A percentile compares a stretch with the other conserved stretches of the same genome.
phyloP scores from a whole-genome alignment of 2,329 filamentous ascomycete species.

The Colletotrichum sp. region DNA sequence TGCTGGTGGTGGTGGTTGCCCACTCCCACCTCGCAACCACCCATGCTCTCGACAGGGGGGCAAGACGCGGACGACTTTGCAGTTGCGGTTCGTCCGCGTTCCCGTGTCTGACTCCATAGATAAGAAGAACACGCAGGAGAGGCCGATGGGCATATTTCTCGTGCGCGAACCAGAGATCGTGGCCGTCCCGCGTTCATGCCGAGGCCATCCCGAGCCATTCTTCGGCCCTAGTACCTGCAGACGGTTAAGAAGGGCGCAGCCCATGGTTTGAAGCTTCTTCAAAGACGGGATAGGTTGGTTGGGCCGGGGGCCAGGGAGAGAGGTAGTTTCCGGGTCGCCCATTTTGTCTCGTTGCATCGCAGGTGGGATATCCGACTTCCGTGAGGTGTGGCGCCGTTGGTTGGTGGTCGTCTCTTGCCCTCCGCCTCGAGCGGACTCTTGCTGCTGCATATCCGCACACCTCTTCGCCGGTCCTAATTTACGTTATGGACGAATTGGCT shows the following conservation, averaged over 20 bases:
- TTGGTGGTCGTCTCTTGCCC: neutral
- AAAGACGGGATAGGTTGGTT: neutral
- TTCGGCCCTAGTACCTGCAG: conserved; percentile 4
- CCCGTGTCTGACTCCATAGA: conserved; percentile 9
- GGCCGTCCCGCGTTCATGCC: neutral
- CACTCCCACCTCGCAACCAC: neutral
- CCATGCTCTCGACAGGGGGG: neutral
- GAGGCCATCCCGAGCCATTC: neutral
- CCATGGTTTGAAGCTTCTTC: neutral
- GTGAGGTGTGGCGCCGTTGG: neutral
- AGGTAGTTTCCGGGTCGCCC: neutral
- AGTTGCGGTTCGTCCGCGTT: conserved; percentile 13
- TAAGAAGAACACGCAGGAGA: neutral
- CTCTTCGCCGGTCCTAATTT: neutral
- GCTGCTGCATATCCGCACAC: neutral
- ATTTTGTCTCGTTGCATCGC: neutral
- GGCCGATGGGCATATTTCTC: neutral
- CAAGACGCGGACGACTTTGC: neutral
- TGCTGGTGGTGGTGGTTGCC: neutral
- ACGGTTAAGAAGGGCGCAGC: neutral
- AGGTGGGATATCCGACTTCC: neutral
- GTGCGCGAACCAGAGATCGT: conserved; percentile 5
- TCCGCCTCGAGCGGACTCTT: neutral
- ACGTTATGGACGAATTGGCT: neutral
- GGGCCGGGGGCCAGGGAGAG: neutral